Percentiles rank a stretch among this genome's conserved stretches.
These are phyloP conservation scores for Pisolithus thermaeus DNA, from an alignment of 1,284 basidiomycete genomes.

Conservation along the genomic window DNA sequence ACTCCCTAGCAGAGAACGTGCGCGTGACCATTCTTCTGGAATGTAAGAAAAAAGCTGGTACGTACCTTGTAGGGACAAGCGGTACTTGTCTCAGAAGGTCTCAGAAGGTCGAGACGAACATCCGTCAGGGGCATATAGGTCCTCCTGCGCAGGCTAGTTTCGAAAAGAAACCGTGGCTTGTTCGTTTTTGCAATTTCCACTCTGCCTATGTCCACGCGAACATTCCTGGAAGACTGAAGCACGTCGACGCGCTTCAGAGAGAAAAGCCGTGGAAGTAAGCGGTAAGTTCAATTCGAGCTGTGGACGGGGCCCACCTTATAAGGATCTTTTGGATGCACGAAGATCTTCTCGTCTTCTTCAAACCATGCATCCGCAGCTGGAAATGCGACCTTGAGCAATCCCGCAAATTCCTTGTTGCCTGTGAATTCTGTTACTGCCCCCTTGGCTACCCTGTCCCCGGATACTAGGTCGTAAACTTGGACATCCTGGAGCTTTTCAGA, in stretches of 20 bases:
- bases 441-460: constrained; percentile 34
- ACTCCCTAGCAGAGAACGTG: constrained; percentile 39
- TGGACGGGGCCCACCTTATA: constrained; percentile 48
- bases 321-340: constrained; percentile 58
- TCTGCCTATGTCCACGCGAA: constrained; percentile 55
- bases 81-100: constrained; percentile 40
- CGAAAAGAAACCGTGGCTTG: constrained; percentile 50
- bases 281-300: constrained; percentile 1
- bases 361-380: constrained; percentile 56
- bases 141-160: constrained; percentile 50
- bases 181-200: constrained; percentile 56
- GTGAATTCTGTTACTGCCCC: constrained; percentile 38
- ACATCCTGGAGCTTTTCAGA: constrained; percentile 25
- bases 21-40: constrained; percentile 1
- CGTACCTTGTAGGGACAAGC: constrained; percentile 61
- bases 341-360: constrained; percentile 61
- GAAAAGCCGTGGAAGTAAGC: neutral
- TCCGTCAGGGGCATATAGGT: constrained; percentile 60
- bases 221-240: constrained; percentile 52
- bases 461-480: constrained; percentile 42
- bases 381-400: constrained; percentile 47
- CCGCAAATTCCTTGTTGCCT: constrained; percentile 35
- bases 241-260: constrained; percentile 49
- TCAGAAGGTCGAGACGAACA: constrained; percentile 45
- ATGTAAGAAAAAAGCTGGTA: neutral